These are phyloP conservation scores for Trichomonascaceae sp. DNA, from an alignment of 1,139 yeast genomes.

Conservation along the genomic window DNA sequence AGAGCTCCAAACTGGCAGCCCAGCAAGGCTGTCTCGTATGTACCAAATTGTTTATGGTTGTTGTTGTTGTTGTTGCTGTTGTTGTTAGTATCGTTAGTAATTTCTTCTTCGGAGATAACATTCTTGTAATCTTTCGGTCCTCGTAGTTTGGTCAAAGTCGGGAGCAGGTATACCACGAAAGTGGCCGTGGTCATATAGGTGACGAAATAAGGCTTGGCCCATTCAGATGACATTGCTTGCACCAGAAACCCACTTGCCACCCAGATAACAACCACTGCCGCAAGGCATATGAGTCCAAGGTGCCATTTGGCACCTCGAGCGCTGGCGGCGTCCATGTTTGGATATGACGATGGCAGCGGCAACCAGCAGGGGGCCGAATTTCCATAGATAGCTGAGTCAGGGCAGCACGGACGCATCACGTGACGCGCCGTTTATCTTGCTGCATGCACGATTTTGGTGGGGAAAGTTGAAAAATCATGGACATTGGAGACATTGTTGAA, in stretches of 20 bases:
- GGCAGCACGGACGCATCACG: no score
- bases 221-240: conserved; percentile 45
- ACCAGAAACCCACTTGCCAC: conserved; percentile 74
- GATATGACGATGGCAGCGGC: no score
- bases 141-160: conserved; percentile 21
- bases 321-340: no score
- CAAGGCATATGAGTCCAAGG: conserved; percentile 57
- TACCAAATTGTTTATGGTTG: conserved; percentile 12
- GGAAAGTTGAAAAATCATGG: no score
- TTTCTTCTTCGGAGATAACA: conserved; percentile 1
- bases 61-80: not conserved
- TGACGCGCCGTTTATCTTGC: no score
- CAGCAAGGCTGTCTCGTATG: conserved; percentile 31
- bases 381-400: no score
- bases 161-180: conserved; percentile 63
- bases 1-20: conserved; percentile 72
- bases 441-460: no score
- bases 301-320: no score
- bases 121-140: not conserved
- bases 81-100: conserved; percentile 1
- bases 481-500: conserved; percentile 10
- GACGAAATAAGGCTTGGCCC: conserved; percentile 84
- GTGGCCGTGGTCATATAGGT: conserved; percentile 85
- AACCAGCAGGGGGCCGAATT: no score
- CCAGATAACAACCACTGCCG: conserved; percentile 75